Evolutionary conservation across 495 filamentous ascomycete genomes (phyloP), one percentile per base, ranked within the genome.

Genomic region (Filosporella fistucella): DNA sequence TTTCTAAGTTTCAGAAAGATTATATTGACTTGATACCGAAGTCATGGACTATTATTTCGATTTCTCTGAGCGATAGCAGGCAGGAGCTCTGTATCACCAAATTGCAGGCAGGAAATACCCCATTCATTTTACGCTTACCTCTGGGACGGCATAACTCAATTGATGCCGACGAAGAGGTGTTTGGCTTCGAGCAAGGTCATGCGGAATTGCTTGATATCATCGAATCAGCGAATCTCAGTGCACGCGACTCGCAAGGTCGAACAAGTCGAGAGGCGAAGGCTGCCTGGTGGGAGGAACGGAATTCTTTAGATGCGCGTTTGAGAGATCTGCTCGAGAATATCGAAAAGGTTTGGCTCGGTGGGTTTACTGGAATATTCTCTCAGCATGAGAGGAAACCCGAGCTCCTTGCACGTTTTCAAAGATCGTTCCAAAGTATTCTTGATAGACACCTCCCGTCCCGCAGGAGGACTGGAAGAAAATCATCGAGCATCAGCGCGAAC

Each of bases 341-440:
- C 32, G 91, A 97, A 58, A 82, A 84, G 41, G 79, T 91, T 29
- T 98, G 93, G 93, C 81, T 98, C 18, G 91, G 91, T 32, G 93
- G 93, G 0, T 98, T 97, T 68, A 78, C 81, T 23, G 89, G 90
- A 17, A 82, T 98, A 0, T 94, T 98, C 61, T 91, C 87, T 5
- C 84, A 85, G 33, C 75, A 86, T 32, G 51, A 68, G 16, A 73
- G 75, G 22, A 71, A 81, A 24, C 63, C 72, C 4, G 72, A 82
- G 36, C 70, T 85, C 2, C 62, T 96, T 16, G 75, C 76, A 14
- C 74, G 77, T 16, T 97, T 98, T 57, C 79, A 86, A 22, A 76
- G 69, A 55, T 77, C 76, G 0, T 93, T 98, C 54, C 73, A 93
- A 33, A 74, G 68, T n/a, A 84, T 90, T n/a, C 71, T 98, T 10